Evolutionary conservation across 1,284 basidiomycete species (phyloP).

Genomic region (Neolentinus lepideus): DNA sequence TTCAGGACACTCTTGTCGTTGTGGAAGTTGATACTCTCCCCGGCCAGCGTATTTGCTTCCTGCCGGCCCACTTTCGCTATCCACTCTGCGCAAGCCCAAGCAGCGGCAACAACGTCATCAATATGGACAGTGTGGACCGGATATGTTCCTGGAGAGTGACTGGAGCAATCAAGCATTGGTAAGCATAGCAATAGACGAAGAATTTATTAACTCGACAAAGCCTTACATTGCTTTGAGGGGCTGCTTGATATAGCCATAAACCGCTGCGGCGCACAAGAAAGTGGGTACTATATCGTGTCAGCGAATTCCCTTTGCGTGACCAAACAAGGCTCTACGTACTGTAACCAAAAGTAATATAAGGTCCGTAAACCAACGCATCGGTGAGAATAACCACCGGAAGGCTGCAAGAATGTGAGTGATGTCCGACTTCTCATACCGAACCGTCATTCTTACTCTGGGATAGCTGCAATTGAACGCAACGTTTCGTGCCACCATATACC

Average conservation of each 20-base stretch:
- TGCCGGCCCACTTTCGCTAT: conserved; percentile 54
- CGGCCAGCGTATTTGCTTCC: conserved; percentile 57
- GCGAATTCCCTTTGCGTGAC: conserved; percentile 1
- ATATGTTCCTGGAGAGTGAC: conserved; percentile 75
- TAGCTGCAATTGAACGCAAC: conserved; percentile 67
- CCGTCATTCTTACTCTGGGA: conserved; percentile 47
- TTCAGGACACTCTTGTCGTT: conserved; percentile 64
- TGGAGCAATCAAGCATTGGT: conserved; percentile 21
- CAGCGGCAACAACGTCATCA: conserved; percentile 68
- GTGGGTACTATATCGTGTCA: conserved; percentile 37
- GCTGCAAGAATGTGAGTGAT: conserved; percentile 26
- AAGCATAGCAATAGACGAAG: conserved; percentile 1
- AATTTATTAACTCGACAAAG: no score
- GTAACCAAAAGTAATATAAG: conserved; percentile 63
- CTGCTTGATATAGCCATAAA: conserved; percentile 78
- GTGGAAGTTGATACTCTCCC: conserved; percentile 61
- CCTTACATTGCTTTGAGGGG: conserved; percentile 83
- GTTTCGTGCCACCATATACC: conserved; percentile 92
- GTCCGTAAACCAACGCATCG: conserved; percentile 67
- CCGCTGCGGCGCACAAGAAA: conserved; percentile 71
- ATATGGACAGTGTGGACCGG: conserved; percentile 77
- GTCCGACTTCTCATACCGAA: background rate
- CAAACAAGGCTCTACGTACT: conserved; percentile 32
- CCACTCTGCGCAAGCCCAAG: conserved; percentile 75
- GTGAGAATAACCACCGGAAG: conserved; percentile 78